These are phyloP conservation scores for Yamagishiella unicocca DNA, from an alignment of 139 green algal species.

Conservation along the genomic window DNA sequence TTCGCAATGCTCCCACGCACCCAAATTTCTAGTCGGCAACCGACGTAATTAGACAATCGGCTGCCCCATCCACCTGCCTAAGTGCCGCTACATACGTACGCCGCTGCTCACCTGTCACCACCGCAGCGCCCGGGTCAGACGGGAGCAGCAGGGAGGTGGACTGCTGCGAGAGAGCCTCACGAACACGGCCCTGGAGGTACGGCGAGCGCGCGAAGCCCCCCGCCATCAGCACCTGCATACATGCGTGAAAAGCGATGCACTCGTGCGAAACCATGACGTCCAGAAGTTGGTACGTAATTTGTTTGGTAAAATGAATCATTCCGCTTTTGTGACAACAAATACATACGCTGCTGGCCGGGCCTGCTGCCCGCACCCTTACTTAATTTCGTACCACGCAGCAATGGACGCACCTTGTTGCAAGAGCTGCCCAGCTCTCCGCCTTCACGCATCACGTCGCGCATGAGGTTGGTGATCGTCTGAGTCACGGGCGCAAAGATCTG, in stretches of 20 bases:
- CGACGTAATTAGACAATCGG: background rate
- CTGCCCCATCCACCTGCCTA: background rate
- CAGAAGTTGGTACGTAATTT: too few relatives aligned
- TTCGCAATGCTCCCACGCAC: background rate
- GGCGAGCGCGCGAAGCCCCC: conserved; percentile 34
- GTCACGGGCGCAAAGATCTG: conserved; percentile 25
- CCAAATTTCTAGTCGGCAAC: background rate
- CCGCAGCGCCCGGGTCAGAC: background rate
- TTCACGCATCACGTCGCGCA: background rate
- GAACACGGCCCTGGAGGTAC: conserved; percentile 26
- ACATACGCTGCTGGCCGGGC: too few relatives aligned
- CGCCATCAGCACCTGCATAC: conserved; percentile 23
- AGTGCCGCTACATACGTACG: background rate
- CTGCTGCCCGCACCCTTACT: too few relatives aligned
- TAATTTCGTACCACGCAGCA: too few relatives aligned
- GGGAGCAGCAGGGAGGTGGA: background rate
- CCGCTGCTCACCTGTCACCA: background rate
- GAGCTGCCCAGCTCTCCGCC: background rate
- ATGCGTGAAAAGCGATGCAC: too few relatives aligned
- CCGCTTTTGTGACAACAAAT: too few relatives aligned
- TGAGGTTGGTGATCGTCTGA: background rate
- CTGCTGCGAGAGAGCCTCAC: background rate
- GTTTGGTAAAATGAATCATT: too few relatives aligned
- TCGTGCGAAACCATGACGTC: too few relatives aligned
- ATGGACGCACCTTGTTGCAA: conserved; percentile 29